Percentiles rank a stretch among this genome's conserved stretches.
phyloP scores from a whole-genome alignment of 2,329 filamentous ascomycete genomes.

The Trichoderma koningii region DNA sequence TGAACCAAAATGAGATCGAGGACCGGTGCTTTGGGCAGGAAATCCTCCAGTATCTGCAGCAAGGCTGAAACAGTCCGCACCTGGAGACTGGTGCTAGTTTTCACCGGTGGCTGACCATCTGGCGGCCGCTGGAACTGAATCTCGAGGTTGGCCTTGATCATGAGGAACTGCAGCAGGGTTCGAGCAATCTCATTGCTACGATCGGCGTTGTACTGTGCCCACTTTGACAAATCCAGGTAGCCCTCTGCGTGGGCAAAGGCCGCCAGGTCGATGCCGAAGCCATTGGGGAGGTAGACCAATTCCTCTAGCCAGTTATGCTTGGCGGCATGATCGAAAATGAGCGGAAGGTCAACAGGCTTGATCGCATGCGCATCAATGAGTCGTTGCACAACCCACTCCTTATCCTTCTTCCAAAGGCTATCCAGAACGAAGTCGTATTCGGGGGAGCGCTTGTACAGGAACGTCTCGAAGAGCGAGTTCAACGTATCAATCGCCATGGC shows the following conservation, averaged over 20 bases:
- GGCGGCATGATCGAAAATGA: conserved; percentile 64
- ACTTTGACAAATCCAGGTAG: conserved; percentile 77
- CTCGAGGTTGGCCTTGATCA: conserved; percentile 83
- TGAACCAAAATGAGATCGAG: conserved; percentile 78
- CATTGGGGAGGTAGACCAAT: conserved; percentile 74
- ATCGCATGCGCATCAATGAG: conserved; percentile 81
- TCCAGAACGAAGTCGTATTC: conserved; percentile 88
- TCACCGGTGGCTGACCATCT: conserved; percentile 57
- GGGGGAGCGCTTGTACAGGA: conserved; percentile 74
- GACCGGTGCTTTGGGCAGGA: conserved; percentile 58
- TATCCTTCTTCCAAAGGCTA: conserved; percentile 88
- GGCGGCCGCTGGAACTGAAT: conserved; percentile 69
- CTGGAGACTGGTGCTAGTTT: conserved; percentile 72
- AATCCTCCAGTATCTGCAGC: conserved; percentile 76
- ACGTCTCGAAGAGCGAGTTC: conserved; percentile 77
- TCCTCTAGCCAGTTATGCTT: conserved; percentile 84
- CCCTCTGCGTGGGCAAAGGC: conserved; percentile 81
- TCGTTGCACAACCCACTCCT: conserved; percentile 78
- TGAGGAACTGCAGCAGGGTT: conserved; percentile 76
- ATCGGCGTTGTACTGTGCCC: conserved; percentile 72
- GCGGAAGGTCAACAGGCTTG: conserved; percentile 56
- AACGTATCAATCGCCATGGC: conserved; percentile 73
- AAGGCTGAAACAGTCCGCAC: conserved; percentile 83
- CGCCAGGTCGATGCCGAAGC: conserved; percentile 84
- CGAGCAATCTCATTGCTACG: conserved; percentile 67